A percentile compares a stretch with the other conserved stretches of the same genome.
phyloP scores from a whole-genome alignment of 2,329 filamentous ascomycete species.

The Pestalotiopsis sp. region DNA sequence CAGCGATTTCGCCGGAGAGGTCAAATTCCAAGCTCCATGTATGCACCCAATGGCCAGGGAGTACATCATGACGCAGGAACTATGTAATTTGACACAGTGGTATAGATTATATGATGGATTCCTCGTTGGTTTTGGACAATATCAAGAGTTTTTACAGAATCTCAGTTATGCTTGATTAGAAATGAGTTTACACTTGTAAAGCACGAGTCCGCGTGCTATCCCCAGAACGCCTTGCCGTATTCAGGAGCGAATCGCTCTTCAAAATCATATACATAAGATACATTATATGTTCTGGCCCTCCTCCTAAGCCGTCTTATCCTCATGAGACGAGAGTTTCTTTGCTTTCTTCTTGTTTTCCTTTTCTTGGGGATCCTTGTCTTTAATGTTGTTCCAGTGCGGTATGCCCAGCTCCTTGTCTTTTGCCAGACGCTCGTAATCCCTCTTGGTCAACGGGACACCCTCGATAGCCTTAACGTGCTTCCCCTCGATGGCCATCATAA shows the following conservation, averaged over 20 bases:
- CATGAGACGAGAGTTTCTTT: constrained; percentile 23
- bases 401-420: constrained; percentile 58
- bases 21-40: too few species aligned
- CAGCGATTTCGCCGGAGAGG: too few species aligned
- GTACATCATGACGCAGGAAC: too few species aligned
- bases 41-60: too few species aligned
- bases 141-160: neutral
- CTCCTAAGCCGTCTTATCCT: constrained; percentile 4
- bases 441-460: constrained; percentile 65
- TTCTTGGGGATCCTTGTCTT: constrained; percentile 51
- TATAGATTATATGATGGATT: too few species aligned
- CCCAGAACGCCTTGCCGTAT: neutral
- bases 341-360: constrained; percentile 40
- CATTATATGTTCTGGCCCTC: neutral
- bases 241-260: neutral
- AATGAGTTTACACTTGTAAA: neutral
- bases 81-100: too few species aligned
- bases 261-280: neutral
- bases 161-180: neutral
- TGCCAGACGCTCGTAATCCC: constrained; percentile 53
- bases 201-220: neutral
- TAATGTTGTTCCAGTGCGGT: constrained; percentile 60
- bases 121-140: too few species aligned
- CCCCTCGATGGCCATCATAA: constrained; percentile 72
- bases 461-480: constrained; percentile 73